Percentiles rank a stretch among this genome's conserved stretches.
Evolutionary conservation across 257 asterid genomes (phyloP).

Genomic region (Ajuga chamaepitys): DNA sequence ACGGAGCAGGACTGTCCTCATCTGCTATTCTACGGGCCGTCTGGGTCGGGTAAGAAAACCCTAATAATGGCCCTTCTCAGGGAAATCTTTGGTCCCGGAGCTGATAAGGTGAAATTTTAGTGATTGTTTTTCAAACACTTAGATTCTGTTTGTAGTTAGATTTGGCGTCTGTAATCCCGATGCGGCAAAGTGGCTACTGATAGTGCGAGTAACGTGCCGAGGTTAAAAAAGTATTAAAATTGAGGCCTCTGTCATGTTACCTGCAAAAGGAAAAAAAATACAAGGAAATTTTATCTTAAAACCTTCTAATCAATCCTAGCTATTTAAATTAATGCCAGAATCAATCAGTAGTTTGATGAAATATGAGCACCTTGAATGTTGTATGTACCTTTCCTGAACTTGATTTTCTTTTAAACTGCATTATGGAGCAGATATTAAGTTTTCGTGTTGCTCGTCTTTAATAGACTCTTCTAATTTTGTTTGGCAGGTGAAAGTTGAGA

Average conservation of each 20-base stretch:
- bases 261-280: not conserved
- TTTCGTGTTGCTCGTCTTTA: not conserved
- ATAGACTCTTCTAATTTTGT: conserved; percentile 16
- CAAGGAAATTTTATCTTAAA: not conserved
- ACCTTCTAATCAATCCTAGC: not conserved
- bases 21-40: conserved; percentile 87
- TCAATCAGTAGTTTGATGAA: not conserved
- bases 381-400: not conserved
- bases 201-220: not conserved
- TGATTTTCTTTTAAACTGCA: not conserved
- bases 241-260: not conserved
- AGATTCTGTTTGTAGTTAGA: not conserved
- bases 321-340: not conserved
- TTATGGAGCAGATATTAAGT: not conserved
- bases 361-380: not conserved
- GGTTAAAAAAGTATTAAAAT: not conserved
- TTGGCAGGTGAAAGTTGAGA: conserved; percentile 90
- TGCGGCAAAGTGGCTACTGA: not conserved
- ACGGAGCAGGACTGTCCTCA: conserved; percentile 96
- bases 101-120: conserved; percentile 63
- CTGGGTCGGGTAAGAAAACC: conserved; percentile 97
- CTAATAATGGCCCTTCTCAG: conserved; percentile 94
- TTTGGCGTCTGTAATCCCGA: not conserved
- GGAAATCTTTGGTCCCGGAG: conserved; percentile 84
- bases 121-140: not conserved